Base-by-base conservation (phyloP, 495 filamentous ascomycete species). In the Penicillium soppii region DNA sequence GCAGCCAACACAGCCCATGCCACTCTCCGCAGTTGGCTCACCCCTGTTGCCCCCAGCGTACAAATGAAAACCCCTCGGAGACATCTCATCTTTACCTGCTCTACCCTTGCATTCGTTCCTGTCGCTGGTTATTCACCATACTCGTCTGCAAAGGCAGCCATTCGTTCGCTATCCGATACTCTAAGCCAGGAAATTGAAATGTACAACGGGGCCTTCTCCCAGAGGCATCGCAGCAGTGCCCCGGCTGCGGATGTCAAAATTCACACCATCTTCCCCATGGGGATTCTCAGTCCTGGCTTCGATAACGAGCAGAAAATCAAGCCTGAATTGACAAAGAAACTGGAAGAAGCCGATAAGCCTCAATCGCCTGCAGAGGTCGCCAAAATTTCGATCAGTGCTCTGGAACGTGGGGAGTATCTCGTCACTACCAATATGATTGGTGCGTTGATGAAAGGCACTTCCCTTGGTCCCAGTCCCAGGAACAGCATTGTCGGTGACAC, bases 61-160 rank as follows among this genome's bases (percentile, higher is more conserved):
- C 71, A 70, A 40, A 52, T 62, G 38, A 61, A 62, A 5, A 53
- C 62, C 22, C 55, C 73, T 43, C 77, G 84, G 6, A 78, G 88
- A 44, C 94, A 97, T 63, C 73, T 98, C 52, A 82, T 98, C 58
- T 91, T 97, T 63, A 97, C 92, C 0, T 84, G 85, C 7, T 92
- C 89, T 12, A 79, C 86, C 7, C 67, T 87, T 17, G 88, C 89
- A 2, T 86, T 96, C 56, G 80, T 84, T 56, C 77, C 89, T 17
- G 63, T 97, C 35, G 78, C 84, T 19, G 94, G 95, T n/a, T 98
- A 97, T 68, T 77, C 75, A 1, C 81, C 89, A 1, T 98, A 98
- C 64, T 80, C 87, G 1, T 91, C 94, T 12, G 75, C 85, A 22
- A 98, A 98, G 71, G 81, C 85, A 43, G 95, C 95, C 10, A 77